Base-by-base conservation (phyloP, 257 asterid genomes). In the Sherardia arvensis region DNA sequence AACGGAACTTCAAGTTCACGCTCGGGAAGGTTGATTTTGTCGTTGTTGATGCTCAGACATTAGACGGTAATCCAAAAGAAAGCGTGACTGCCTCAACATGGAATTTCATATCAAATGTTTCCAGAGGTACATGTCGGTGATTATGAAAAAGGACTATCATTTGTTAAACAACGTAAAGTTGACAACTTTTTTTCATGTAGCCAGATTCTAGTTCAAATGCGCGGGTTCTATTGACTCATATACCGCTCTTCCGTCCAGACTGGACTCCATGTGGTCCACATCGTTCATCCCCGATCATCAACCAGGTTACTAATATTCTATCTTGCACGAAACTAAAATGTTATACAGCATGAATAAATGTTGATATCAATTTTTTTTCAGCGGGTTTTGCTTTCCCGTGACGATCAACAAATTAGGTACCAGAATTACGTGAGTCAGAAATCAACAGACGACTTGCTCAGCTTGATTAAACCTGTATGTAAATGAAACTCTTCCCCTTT, bases 201-300 rank as follows among this genome's bases (percentile, higher is more conserved):
- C 54, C 81, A 89, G 96, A 71, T 76, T 65, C 23, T 55, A 61
- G 72, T 72, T 69, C 83, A 59, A 66, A 68, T 30, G 85, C 90
- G 53, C 84, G 91, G 81, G 87, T 93, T 60, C 73, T 93, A 65
- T 77, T 89, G 86, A 90, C 90, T 79, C 99, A 93, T 76, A 90
- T 93, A 62, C 97, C 99, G 48, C 69, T 93, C 67, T 81, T 84
- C 78, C 90, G 99, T 53, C 78, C 87, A 21, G 94, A 87, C 77
- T 69, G 74, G 78, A 89, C 94, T 69, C 76, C 85, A 21, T 93
- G 99, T 34, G 97, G 97, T 69, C 88, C 92, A 61, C 74, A 74
- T 73, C 95, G 99, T 51, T 73, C 82, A 61, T 90, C 97, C 23
- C 71, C 87, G 15, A 66, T 85, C 67, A 90, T 89, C 77, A 90